phyloP scores from a whole-genome alignment of 2,329 filamentous ascomycete genomes.

The Fusarium anguioides region DNA sequence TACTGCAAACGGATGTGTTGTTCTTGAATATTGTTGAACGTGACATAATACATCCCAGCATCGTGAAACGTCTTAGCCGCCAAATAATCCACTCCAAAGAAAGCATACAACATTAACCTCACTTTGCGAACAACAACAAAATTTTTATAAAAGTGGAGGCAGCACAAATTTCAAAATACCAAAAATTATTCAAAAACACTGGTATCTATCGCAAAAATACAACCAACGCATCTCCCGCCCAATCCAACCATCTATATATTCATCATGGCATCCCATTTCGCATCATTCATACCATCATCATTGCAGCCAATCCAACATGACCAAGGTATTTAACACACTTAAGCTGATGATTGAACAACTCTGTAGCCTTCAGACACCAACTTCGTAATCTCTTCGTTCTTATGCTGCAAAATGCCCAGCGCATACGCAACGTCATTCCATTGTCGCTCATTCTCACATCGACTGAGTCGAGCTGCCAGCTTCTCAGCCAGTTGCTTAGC shows the following conservation, averaged over 20 bases:
- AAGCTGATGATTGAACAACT: conserved; percentile 72
- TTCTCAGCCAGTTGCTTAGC: conserved; percentile 94
- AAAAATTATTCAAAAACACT: conserved; percentile 30
- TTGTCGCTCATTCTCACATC: conserved; percentile 92
- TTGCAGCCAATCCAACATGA: conserved; percentile 33
- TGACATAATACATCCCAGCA: neutral
- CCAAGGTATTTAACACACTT: conserved; percentile 22
- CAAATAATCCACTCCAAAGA: neutral
- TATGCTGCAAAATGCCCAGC: conserved; percentile 87
- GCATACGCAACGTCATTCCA: conserved; percentile 99
- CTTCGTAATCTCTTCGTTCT: conserved; percentile 89
- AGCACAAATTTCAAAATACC: conserved; percentile 17
- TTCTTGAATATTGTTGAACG: neutral
- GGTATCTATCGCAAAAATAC: conserved; percentile 34
- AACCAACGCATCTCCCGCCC: conserved; percentile 9
- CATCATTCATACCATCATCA: conserved; percentile 43
- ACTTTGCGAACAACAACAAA: neutral
- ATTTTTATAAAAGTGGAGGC: conserved; percentile 19
- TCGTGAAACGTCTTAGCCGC: neutral
- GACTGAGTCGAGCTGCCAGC: conserved; percentile 82
- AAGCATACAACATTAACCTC: rapidly evolving
- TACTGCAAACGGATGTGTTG: too few species aligned
- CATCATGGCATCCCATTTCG: conserved; percentile 34
- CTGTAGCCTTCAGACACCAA: conserved; percentile 80
- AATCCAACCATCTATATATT: conserved; percentile 37